These are phyloP conservation scores for Boletus subcaerulescens DNA, from an alignment of 768 basidiomycete species.

Conservation along the genomic window DNA sequence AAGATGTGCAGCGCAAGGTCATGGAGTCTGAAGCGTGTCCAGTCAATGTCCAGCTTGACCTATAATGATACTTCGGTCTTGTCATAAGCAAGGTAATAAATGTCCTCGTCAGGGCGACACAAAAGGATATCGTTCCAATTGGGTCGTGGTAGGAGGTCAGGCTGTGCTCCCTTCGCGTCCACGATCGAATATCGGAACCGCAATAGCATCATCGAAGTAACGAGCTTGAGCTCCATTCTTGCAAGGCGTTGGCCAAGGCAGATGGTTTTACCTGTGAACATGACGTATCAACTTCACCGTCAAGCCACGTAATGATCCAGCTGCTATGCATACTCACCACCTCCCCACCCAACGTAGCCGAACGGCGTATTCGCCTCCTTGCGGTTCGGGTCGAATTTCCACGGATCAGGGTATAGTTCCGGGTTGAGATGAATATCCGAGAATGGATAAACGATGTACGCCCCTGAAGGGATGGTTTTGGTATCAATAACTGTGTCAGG, in stretches of 20 bases:
- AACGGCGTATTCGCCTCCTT: conserved; percentile 50
- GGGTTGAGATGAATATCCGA: conserved; percentile 76
- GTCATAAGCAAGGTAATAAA: conserved; percentile 52
- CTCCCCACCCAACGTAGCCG: conserved; percentile 76
- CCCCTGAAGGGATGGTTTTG: conserved; percentile 67
- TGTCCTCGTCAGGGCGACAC: conserved; percentile 57
- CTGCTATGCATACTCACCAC: conserved; percentile 49
- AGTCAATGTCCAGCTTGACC: conserved; percentile 24
- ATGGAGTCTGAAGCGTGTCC: conserved; percentile 7
- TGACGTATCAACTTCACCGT: conserved; percentile 6
- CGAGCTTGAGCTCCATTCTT: conserved; percentile 68
- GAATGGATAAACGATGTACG: conserved; percentile 77
- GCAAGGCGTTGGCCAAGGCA: conserved; percentile 77
- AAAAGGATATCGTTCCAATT: conserved; percentile 78
- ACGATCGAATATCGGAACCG: conserved; percentile 60
- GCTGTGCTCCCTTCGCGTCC: conserved; percentile 47
- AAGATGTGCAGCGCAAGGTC: conserved; percentile 5
- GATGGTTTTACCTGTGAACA: conserved; percentile 54
- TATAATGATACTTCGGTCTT: conserved; percentile 17
- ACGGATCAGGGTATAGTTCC: conserved; percentile 70
- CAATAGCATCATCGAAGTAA: conserved; percentile 64
- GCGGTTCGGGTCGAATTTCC: conserved; percentile 67
- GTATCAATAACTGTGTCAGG: conserved; percentile 68
- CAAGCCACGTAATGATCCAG: conserved; percentile 17
- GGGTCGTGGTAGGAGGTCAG: conserved; percentile 50